Base-by-base conservation (phyloP, 2,329 filamentous ascomycete species). In the Scedosporium boydii region DNA sequence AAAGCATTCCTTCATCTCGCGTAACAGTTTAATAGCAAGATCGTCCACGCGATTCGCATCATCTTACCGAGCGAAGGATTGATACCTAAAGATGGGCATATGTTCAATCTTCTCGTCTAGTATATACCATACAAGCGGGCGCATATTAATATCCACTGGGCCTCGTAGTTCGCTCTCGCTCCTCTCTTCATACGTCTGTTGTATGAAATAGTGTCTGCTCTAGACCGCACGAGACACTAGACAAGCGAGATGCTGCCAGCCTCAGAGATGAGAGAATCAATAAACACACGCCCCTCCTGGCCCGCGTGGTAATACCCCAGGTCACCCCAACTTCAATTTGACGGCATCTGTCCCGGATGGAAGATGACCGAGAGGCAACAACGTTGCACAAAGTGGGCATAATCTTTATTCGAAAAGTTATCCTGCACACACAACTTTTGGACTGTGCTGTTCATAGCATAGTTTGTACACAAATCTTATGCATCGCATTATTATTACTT, bases 281-380 rank as follows among this genome's bases (percentile, higher is more conserved):
- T 55, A 23, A 23, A 10, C 23, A 4, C 51, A 55, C 51, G 3
- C 55, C 55, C 27, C 55, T 58, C 55, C 16, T 58, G 4, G 18
- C 23, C 18, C 51, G 51, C 21, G 5, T 23, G 23, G 21, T 26
- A 29, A 18, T 53, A 53, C 48, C 48, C 48, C 18, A 53, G 21
- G 16, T 10, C 48, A 6, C 26, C 55, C 4, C 16, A 23, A 18
- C 16, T 56, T 38, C 27, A 58, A 58, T 58, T 38, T 58, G 27
- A 41, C 55, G 55, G 55, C 55, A 58, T 58, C 55, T 2, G 34
- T 58, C 55, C 55, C 55, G 55, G 55, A 21, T 38, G 55, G 55
- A 38, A 26, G 51, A 55, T 55, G 51, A 29, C 21, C 16, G 16
- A 41, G 14, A 34, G 14, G 29, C 6, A 58, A 38, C 10, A 29